Evolutionary conservation across 2,329 filamentous ascomycete genomes (phyloP).

Genomic region (Fusarium temperatum): DNA sequence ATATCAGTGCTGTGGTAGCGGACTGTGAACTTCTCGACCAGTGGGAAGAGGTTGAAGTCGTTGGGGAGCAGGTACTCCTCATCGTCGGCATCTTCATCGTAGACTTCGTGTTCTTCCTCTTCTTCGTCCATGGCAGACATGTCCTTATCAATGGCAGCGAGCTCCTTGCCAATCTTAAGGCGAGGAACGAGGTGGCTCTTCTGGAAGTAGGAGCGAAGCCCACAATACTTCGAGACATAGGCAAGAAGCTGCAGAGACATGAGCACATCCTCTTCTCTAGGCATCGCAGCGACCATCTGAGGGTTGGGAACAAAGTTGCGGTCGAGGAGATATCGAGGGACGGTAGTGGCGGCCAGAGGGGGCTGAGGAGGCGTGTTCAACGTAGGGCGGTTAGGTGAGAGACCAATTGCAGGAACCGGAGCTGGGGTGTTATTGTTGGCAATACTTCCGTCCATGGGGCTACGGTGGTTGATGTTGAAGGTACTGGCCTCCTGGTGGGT

Average conservation of each 20-base stretch:
- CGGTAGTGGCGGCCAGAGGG: constrained; percentile 73
- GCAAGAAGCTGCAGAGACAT: constrained; percentile 97
- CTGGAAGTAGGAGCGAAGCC: constrained; percentile 94
- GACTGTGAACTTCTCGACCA: constrained; percentile 98
- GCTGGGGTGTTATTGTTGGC: constrained; percentile 76
- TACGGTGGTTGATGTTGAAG: constrained; percentile 92
- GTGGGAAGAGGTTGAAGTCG: constrained; percentile 97
- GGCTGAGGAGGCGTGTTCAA: constrained; percentile 78
- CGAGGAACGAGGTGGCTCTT: constrained; percentile 91
- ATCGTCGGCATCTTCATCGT: constrained; percentile 69
- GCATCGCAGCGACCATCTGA: constrained; percentile 88
- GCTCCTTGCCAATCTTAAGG: constrained; percentile 87
- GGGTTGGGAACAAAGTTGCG: constrained; percentile 74
- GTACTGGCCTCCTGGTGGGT: constrained; percentile 83
- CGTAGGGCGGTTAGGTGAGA: constrained; percentile 77
- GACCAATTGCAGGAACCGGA: constrained; percentile 71
- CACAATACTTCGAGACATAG: constrained; percentile 99
- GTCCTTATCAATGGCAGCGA: constrained; percentile 74
- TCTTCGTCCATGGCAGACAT: constrained; percentile 50
- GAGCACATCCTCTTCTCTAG: constrained; percentile 94
- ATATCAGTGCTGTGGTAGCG: constrained; percentile 95
- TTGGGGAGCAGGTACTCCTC: constrained; percentile 92
- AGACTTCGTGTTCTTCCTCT: constrained; percentile 53
- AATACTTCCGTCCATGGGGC: constrained; percentile 84
- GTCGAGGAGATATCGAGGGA: constrained; percentile 83